Conservation (phyloP, 208 protist genomes). For the Leptomonas pyrrhocoris region DNA sequence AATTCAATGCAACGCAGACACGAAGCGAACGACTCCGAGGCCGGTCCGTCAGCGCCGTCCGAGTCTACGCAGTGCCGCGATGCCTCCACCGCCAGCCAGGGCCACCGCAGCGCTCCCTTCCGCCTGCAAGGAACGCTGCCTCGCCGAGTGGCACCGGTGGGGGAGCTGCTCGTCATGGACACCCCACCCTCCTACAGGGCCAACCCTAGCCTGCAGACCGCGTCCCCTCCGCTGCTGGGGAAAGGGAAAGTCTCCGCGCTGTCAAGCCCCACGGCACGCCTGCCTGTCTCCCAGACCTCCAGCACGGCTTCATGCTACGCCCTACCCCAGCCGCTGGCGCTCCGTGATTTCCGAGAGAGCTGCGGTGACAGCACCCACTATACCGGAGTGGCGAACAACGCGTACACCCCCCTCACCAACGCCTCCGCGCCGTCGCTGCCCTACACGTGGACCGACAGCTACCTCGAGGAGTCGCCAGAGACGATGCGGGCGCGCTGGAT, state of each 20-base stretch:
- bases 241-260: too few relatives aligned
- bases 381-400: background rate
- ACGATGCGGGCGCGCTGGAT: constrained; percentile 39
- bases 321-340: background rate
- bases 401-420: background rate
- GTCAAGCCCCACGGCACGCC: too few relatives aligned
- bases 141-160: background rate
- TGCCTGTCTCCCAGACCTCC: too few relatives aligned
- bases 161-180: constrained; percentile 16
- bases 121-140: constrained; percentile 1
- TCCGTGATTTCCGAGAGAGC: background rate
- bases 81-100: constrained; percentile 2
- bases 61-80: background rate
- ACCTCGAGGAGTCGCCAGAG: constrained; percentile 31
- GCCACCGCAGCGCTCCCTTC: constrained; percentile 9
- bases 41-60: background rate
- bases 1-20: constrained; percentile 6
- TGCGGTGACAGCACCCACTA: background rate
- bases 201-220: background rate
- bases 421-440: constrained; percentile 19
- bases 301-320: too few relatives aligned
- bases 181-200: constrained; percentile 8
- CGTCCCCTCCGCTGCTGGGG: background rate
- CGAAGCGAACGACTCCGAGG: background rate
- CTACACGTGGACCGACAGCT: constrained; percentile 50